phyloP scores from a whole-genome alignment of 176 grass and related monocot genomes.

The Paspalum vaginatum region DNA sequence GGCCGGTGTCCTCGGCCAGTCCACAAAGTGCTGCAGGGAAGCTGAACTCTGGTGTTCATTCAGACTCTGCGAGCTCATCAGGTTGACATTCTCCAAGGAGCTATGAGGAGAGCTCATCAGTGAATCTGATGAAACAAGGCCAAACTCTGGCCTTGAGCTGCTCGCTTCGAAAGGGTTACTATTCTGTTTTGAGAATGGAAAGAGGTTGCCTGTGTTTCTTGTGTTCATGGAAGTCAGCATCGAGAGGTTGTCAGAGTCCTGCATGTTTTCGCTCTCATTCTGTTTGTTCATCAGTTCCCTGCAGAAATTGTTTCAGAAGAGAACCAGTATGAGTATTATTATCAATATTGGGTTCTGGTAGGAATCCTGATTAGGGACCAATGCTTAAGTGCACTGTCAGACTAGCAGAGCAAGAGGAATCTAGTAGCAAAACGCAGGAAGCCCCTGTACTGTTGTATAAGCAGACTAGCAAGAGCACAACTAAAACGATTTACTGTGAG shows the following conservation, averaged over 20 bases:
- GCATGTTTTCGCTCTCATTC: conserved; percentile 48
- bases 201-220: conserved; percentile 36
- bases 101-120: conserved; percentile 59
- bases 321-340: not conserved
- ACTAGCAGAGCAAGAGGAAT: not conserved
- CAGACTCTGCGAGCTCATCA: conserved; percentile 47
- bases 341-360: not conserved
- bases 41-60: conserved; percentile 61
- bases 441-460: not conserved
- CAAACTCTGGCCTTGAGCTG: conserved; percentile 52
- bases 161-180: conserved; percentile 57
- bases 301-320: conserved; percentile 2
- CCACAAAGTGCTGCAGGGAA: conserved; percentile 73
- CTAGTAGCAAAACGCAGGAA: not conserved
- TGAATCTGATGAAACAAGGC: conserved; percentile 57
- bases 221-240: conserved; percentile 57
- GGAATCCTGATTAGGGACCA: not conserved
- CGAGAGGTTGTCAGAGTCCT: conserved; percentile 56
- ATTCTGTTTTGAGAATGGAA: conserved; percentile 72
- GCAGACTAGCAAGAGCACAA: not conserved
- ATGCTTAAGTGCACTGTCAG: not conserved
- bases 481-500: not conserved
- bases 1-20: conserved; percentile 64
- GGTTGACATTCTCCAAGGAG: conserved; percentile 57
- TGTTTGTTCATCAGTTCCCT: conserved; percentile 60